These are phyloP conservation scores for Pestalotiopsis sp. DNA, from an alignment of 2,329 filamentous ascomycete genomes.

Conservation along the genomic window DNA sequence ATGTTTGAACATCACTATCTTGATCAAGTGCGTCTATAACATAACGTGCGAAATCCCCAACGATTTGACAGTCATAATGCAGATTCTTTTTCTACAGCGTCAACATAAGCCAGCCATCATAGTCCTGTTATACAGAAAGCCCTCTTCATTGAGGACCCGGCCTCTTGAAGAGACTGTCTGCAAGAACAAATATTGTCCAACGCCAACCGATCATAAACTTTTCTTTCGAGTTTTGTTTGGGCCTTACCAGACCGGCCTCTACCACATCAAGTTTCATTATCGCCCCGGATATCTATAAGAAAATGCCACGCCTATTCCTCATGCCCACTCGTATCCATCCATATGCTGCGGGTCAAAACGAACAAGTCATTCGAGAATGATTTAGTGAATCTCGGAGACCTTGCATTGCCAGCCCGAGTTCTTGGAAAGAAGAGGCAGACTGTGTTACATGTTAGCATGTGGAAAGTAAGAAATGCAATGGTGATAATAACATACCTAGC, in stretches of 20 bases:
- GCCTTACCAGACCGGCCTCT: background rate
- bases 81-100: background rate
- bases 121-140: background rate
- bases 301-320: constrained; percentile 9
- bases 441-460: constrained; percentile 43
- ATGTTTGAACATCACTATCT: background rate
- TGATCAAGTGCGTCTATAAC: background rate
- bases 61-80: background rate
- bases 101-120: background rate
- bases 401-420: constrained; percentile 90
- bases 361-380: background rate
- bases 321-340: background rate
- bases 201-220: constrained; percentile 5
- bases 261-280: constrained; percentile 15
- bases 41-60: background rate
- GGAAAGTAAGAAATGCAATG: constrained; percentile 2
- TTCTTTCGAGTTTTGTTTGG: background rate
- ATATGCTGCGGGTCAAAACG: background rate
- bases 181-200: constrained; percentile 13
- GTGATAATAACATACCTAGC: constrained; percentile 72
- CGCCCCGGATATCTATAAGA: constrained; percentile 17
- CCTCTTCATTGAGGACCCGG: too few species aligned
- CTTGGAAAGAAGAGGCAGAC: constrained; percentile 80
- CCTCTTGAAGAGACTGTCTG: background rate
- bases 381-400: constrained; percentile 72